Base-by-base conservation (phyloP, 805 yeast species). In the Vanderwaltozyma yarrowii region DNA sequence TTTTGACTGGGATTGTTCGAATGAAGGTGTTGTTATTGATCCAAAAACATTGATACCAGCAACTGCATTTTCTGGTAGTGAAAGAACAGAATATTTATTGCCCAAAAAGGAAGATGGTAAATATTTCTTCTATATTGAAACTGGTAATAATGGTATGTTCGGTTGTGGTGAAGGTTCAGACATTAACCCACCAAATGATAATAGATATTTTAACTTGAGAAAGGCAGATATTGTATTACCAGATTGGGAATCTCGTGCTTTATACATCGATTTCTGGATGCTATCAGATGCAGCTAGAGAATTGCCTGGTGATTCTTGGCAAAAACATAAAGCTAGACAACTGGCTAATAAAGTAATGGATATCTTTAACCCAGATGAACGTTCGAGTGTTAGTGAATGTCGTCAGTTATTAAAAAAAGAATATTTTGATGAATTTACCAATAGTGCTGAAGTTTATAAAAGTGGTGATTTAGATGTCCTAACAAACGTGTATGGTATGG, bases 111-210 rank as follows among this genome's bases (percentile, higher is more conserved):
- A 73, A 5, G 62, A 69, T 11, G 56, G 53, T 11, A 69, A 74
- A 47, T 83, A 81, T 54, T 56, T 58, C 3, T 85, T 88, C 49
- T 92, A 83, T 58, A 64, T 92, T 39, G 98, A 89, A 58, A 78
- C 86, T 54, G 83, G 92, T 11, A 89, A 96, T 57, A 92, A 89
- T 62, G 94, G 95, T 14, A 89, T 89, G 92, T 85, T 82, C 58
- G 95, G 95, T 11, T 73, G 76, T 45, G 80, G 82, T 32, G 58
- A 65, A 30, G 76, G 77, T 13, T 71, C 73, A 24, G 69, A 63
- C 36, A 82, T 80, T 20, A 67, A 67, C 40, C 84, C 84, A 4
- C 86, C 87, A 1, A 78, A 80, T 49, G 76, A 78, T 17, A 78
- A 84, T 58, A 69, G 84, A 41, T 77, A 71, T 57, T 92, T 88